Conservation (phyloP, 2,329 filamentous ascomycete species). For the Penicillium palitans region DNA sequence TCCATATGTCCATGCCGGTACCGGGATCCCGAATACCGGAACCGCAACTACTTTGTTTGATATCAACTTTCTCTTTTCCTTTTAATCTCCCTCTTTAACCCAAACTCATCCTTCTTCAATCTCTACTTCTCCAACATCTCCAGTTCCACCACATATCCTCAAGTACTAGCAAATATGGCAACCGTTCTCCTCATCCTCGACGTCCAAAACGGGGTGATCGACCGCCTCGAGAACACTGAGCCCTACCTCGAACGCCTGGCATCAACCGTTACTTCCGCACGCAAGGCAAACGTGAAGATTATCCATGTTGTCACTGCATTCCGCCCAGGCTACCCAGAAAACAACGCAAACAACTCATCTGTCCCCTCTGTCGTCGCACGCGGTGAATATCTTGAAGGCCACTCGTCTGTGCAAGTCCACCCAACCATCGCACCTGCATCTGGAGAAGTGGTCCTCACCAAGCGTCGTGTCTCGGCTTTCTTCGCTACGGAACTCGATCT, state of each 20-base stretch:
- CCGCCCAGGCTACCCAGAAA: conserved; percentile 35
- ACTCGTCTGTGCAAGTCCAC: conserved; percentile 23
- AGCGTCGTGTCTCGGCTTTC: conserved; percentile 41
- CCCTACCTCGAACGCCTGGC: conserved; percentile 30
- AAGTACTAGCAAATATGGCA: background rate
- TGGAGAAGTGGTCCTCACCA: conserved; percentile 36
- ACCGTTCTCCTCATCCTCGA: conserved; percentile 41
- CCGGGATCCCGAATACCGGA: conserved; percentile 5
- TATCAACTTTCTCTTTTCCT: background rate
- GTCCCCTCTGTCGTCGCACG: conserved; percentile 18
- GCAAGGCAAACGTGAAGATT: conserved; percentile 28
- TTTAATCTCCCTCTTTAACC: background rate
- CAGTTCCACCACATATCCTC: background rate
- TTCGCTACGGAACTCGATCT: conserved; percentile 38
- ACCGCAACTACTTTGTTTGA: background rate
- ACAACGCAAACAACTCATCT: conserved; percentile 27
- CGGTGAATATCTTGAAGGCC: conserved; percentile 29
- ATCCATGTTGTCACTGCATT: conserved; percentile 39
- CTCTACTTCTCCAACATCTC: background rate
- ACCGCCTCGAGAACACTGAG: conserved; percentile 19
- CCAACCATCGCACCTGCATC: conserved; percentile 19
- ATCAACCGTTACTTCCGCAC: conserved; percentile 25
- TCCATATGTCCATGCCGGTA: conserved; percentile 1
- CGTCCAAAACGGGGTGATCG: conserved; percentile 35
- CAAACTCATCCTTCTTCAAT: no score